These are phyloP conservation scores for Russula ochroleuca DNA, from an alignment of 768 basidiomycete species.

Conservation along the genomic window DNA sequence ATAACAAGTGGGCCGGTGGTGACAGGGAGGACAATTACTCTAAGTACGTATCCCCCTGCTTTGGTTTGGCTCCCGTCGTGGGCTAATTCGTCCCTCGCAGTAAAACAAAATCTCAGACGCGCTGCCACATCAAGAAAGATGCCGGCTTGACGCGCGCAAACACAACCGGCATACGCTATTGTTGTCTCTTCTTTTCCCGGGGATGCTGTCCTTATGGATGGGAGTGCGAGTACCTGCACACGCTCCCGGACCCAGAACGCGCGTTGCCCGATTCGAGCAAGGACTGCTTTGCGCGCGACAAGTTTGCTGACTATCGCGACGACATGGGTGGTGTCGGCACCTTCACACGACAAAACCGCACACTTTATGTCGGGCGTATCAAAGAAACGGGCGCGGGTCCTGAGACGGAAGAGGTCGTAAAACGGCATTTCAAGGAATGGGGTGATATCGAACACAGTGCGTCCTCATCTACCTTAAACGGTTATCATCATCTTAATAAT, in stretches of 20 bases:
- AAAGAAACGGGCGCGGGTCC: conserved; percentile 83
- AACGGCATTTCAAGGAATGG: conserved; percentile 93
- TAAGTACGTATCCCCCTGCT: conserved; percentile 53
- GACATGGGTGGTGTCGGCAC: conserved; percentile 99
- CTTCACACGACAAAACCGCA: conserved; percentile 90
- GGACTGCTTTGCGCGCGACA: conserved; percentile 96
- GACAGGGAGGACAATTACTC: conserved; percentile 96
- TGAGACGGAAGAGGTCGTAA: conserved; percentile 90
- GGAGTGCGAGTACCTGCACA: conserved; percentile 96
- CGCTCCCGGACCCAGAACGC: conserved; percentile 66
- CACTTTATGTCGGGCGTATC: conserved; percentile 91
- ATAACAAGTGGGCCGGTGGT: conserved; percentile 99
- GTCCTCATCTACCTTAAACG: conserved; percentile 34
- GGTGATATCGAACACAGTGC: conserved; percentile 87
- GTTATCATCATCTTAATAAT: not conserved
- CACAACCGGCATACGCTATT: conserved; percentile 87
- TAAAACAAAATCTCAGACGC: conserved; percentile 91
- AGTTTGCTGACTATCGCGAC: conserved; percentile 95
- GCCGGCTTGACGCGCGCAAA: conserved; percentile 93
- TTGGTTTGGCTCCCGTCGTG: not conserved
- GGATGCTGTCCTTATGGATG: conserved; percentile 98
- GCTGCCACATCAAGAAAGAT: conserved; percentile 85
- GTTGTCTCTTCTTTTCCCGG: conserved; percentile 91
- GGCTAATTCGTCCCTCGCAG: conserved; percentile 38
- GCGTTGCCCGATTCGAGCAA: conserved; percentile 85